phyloP scores from a whole-genome alignment of 2,329 filamentous ascomycete genomes.

The Ophiostoma fasciatum region DNA sequence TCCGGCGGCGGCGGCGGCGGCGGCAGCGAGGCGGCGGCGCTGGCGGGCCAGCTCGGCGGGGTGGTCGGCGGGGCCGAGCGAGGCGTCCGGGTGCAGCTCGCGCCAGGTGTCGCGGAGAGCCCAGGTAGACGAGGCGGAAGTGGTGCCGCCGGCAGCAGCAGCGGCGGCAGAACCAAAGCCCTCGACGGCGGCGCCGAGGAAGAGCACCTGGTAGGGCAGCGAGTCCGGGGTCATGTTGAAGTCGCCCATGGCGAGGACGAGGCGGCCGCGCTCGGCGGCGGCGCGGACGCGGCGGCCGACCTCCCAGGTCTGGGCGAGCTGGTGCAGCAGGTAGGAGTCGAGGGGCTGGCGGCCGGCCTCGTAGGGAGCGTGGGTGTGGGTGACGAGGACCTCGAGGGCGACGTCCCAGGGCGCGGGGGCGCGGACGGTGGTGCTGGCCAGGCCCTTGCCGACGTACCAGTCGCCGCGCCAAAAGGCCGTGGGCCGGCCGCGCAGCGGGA shows the following conservation, averaged over 20 bases:
- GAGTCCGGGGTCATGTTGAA: conserved; percentile 94
- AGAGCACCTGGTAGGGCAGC: conserved; percentile 66
- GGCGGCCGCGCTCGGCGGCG: conserved; percentile 59
- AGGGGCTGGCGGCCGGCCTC: conserved; percentile 47
- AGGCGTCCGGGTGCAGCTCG: conserved; percentile 67
- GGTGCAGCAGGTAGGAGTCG: conserved; percentile 81
- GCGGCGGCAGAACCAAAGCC: too few species aligned
- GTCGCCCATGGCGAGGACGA: conserved; percentile 78
- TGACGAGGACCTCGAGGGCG: conserved; percentile 79
- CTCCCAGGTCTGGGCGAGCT: conserved; percentile 88
- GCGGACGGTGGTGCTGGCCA: conserved; percentile 68
- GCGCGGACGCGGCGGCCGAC: conserved; percentile 77
- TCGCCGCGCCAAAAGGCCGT: conserved; percentile 90
- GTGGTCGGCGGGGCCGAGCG: conserved; percentile 56
- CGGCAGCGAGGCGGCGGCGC: conserved; percentile 14
- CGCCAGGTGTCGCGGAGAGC: conserved; percentile 75
- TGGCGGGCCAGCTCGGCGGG: conserved; percentile 50
- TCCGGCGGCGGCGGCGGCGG: neutral
- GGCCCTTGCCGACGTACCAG: conserved; percentile 92
- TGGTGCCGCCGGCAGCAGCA: conserved; percentile 20
- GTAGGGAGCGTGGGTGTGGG: conserved; percentile 81
- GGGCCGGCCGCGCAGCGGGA: conserved; percentile 84
- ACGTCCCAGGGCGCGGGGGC: conserved; percentile 34
- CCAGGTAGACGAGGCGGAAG: conserved; percentile 26
- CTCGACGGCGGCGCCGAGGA: conserved; percentile 31